Percentiles rank a stretch among this genome's conserved stretches.
Conservation (phyloP, 345 rosid species). For the Pugionium dolabratum region DNA sequence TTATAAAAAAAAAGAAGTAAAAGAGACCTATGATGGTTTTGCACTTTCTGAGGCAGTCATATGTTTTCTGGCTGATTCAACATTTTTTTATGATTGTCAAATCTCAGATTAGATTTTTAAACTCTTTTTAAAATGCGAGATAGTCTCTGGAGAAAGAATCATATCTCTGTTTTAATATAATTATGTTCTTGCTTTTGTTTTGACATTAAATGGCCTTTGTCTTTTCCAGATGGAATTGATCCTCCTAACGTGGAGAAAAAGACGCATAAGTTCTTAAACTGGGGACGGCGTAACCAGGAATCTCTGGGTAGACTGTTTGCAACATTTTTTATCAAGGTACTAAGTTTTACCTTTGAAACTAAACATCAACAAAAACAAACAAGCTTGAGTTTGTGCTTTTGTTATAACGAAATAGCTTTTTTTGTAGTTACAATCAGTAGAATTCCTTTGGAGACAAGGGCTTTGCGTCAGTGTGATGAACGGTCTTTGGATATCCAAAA, state of each 20-base stretch:
- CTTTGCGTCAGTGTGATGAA: conserved; percentile 50
- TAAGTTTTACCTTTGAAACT: not conserved
- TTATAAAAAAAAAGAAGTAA: not conserved
- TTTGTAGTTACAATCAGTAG: conserved; percentile 52
- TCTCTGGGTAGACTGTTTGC: conserved; percentile 42
- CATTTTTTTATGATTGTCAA: not conserved
- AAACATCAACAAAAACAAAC: not conserved
- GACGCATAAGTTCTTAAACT: conserved; percentile 44
- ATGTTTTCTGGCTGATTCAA: not conserved
- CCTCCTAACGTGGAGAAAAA: conserved; percentile 40
- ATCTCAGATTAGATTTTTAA: not conserved
- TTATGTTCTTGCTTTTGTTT: not conserved
- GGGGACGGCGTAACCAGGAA: conserved; percentile 49
- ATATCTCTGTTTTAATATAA: not conserved
- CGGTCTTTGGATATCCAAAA: conserved; percentile 53
- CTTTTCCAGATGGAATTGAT: conserved; percentile 51
- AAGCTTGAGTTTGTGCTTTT: conserved; percentile 8
- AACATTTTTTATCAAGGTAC: conserved; percentile 37
- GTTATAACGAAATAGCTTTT: not conserved
- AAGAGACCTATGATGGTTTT: not conserved
- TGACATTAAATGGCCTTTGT: not conserved
- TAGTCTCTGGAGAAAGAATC: not conserved
- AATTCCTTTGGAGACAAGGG: conserved; percentile 56
- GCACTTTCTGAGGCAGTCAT: not conserved
- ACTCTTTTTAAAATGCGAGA: no score